phyloP scores from a whole-genome alignment of 2,329 filamentous ascomycete genomes.

The Pseudogymnoascus sp. region DNA sequence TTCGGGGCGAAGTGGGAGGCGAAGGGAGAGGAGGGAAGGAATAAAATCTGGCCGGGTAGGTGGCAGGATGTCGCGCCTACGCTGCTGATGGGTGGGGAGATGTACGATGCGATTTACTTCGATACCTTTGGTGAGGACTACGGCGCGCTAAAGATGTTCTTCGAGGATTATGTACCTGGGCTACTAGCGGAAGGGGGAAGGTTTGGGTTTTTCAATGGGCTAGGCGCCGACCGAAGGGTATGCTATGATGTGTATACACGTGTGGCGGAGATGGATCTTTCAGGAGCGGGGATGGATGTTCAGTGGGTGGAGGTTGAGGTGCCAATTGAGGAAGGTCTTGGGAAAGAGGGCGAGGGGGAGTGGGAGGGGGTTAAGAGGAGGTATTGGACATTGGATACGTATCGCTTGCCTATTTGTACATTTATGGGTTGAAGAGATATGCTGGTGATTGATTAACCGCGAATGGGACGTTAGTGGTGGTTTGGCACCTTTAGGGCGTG shows the following conservation, averaged over 20 bases:
- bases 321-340: conserved; percentile 53
- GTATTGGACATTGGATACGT: conserved; percentile 82
- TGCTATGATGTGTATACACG: conserved; percentile 96
- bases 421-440: conserved; percentile 42
- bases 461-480: neutral
- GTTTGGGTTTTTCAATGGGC: conserved; percentile 84
- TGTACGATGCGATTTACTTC: conserved; percentile 89
- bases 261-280: conserved; percentile 83
- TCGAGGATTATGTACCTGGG: conserved; percentile 76
- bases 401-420: conserved; percentile 64
- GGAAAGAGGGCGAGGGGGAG: conserved; percentile 59
- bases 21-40: conserved; percentile 50
- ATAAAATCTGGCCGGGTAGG: conserved; percentile 61
- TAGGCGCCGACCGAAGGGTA: conserved; percentile 84
- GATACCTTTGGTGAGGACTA: conserved; percentile 98
- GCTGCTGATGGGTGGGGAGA: conserved; percentile 57
- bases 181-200: conserved; percentile 63
- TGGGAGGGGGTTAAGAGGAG: conserved; percentile 84
- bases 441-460: neutral
- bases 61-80: conserved; percentile 75
- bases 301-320: conserved; percentile 76
- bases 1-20: conserved; percentile 50
- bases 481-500: neutral
- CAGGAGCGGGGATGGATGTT: conserved; percentile 81
- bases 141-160: conserved; percentile 73